Conservation (phyloP, 2,329 filamentous ascomycete genomes). For the Cladosporium sp. region DNA sequence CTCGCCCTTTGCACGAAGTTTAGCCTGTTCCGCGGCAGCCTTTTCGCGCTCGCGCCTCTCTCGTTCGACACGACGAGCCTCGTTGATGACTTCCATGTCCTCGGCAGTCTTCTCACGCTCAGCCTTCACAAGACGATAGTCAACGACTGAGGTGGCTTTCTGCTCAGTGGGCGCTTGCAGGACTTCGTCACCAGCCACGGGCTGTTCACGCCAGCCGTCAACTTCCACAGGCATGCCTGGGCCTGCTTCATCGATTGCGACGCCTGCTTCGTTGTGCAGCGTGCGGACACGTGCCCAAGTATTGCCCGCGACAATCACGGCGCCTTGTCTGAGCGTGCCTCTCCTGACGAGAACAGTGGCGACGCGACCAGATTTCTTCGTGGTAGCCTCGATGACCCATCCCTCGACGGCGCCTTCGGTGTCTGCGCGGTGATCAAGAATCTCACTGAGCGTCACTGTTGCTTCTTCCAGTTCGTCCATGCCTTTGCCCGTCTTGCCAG, state of each 20-base stretch:
- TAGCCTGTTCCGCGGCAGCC: constrained; percentile 35
- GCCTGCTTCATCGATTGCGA: constrained; percentile 65
- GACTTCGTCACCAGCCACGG: constrained; percentile 80
- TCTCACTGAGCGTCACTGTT: constrained; percentile 77
- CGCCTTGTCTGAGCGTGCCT: constrained; percentile 76
- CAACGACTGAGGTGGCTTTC: constrained; percentile 71
- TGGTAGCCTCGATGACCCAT: constrained; percentile 88
- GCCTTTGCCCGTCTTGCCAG: constrained; percentile 87
- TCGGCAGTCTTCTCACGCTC: constrained; percentile 62
- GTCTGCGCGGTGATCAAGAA: constrained; percentile 86
- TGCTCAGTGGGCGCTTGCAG: constrained; percentile 77
- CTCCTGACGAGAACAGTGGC: constrained; percentile 86
- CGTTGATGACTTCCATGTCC: constrained; percentile 75
- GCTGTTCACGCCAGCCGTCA: constrained; percentile 89
- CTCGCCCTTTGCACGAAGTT: constrained; percentile 11
- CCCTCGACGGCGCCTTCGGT: constrained; percentile 75
- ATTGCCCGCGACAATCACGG: constrained; percentile 80
- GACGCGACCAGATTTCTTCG: constrained; percentile 77
- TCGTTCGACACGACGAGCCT: constrained; percentile 53
- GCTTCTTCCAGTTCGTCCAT: constrained; percentile 93
- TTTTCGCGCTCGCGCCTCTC: constrained; percentile 61
- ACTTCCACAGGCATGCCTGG: constrained; percentile 91
- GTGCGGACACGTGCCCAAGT: constrained; percentile 85
- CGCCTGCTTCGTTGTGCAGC: constrained; percentile 79
- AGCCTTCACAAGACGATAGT: constrained; percentile 67